These are phyloP conservation scores for Cyberlindnera xishuangbannaensis DNA, from an alignment of 805 yeast species.

Conservation along the genomic window DNA sequence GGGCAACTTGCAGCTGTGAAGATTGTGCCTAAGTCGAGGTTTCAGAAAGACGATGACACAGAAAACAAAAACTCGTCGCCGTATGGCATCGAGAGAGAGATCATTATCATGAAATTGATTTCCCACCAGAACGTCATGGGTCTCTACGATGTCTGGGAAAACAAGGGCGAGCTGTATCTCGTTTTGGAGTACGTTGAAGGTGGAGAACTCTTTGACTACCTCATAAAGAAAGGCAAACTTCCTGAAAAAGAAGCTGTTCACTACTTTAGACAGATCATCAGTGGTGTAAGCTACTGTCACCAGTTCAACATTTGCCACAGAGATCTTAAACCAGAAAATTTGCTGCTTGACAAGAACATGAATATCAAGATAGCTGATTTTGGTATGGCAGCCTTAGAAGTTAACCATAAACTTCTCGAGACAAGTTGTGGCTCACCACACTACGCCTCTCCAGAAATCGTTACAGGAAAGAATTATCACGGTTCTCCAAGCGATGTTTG, in stretches of 20 bases:
- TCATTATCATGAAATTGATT: constrained; percentile 76
- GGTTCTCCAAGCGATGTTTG: constrained; percentile 97
- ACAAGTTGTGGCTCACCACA: constrained; percentile 98
- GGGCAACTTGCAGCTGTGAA: constrained; percentile 95
- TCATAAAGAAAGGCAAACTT: constrained; percentile 82
- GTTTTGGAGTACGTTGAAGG: constrained; percentile 96
- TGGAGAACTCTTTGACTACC: constrained; percentile 90
- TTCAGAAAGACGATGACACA: constrained; percentile 34
- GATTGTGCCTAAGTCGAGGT: constrained; percentile 82
- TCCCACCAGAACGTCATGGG: constrained; percentile 77
- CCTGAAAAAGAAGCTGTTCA: constrained; percentile 87
- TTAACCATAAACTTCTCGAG: constrained; percentile 73
- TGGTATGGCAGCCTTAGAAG: constrained; percentile 98
- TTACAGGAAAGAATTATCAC: constrained; percentile 89
- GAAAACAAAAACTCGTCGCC: constrained; percentile 54
- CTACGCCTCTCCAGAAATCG: constrained; percentile 97
- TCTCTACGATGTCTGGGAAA: constrained; percentile 83
- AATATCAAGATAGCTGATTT: constrained; percentile 96
- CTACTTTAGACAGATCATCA: constrained; percentile 81
- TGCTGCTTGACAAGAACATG: constrained; percentile 71
- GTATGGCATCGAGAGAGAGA: constrained; percentile 82
- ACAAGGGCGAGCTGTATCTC: constrained; percentile 73
- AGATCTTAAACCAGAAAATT: constrained; percentile 78
- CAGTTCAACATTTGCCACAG: constrained; percentile 85
- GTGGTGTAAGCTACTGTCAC: constrained; percentile 80